Evolutionary conservation across 169 alveolate species (phyloP).

Genomic region (Plasmodium vivax): DNA sequence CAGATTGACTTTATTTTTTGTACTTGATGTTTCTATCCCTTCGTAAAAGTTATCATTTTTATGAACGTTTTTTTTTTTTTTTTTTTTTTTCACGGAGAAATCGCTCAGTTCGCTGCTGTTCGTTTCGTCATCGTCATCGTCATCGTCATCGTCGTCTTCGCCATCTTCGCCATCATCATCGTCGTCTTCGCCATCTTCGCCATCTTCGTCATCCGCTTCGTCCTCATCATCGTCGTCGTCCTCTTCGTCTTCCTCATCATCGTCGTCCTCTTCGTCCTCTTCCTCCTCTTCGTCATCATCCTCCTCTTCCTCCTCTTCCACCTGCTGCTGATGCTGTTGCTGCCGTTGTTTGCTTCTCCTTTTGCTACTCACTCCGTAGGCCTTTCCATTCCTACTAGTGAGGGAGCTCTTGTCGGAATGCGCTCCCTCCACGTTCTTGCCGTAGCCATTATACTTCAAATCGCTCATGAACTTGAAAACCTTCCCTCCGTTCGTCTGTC

Average conservation of each 20-base stretch:
- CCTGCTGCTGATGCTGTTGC: neutral
- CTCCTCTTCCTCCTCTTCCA: neutral
- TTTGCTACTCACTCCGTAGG: neutral
- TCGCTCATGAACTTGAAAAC: conserved; percentile 41
- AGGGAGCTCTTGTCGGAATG: conserved; percentile 23
- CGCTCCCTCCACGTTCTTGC: neutral
- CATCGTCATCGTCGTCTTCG: neutral
- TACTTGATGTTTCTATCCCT: conserved; percentile 16
- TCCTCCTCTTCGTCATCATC: neutral
- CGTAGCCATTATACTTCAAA: conserved; percentile 26
- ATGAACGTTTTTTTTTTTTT: neutral
- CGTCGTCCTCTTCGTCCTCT: conserved; percentile 1
- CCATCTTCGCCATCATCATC: neutral
- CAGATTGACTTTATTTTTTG: conserved; percentile 37
- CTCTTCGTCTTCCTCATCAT: neutral
- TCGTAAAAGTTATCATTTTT: conserved; percentile 21
- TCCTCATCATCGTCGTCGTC: neutral
- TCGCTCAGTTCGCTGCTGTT: conserved; percentile 8
- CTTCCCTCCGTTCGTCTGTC: conserved; percentile 12
- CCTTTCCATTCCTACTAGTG: conserved; percentile 2
- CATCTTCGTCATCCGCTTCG: conserved; percentile 8
- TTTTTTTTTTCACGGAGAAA: conserved; percentile 12
- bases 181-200: neutral
- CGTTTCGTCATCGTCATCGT: neutral
- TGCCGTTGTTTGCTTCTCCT: neutral